Evolutionary conservation across 495 filamentous ascomycete genomes (phyloP), one percentile per base, ranked within the genome.

Genomic region (Lophiotrema nucula): DNA sequence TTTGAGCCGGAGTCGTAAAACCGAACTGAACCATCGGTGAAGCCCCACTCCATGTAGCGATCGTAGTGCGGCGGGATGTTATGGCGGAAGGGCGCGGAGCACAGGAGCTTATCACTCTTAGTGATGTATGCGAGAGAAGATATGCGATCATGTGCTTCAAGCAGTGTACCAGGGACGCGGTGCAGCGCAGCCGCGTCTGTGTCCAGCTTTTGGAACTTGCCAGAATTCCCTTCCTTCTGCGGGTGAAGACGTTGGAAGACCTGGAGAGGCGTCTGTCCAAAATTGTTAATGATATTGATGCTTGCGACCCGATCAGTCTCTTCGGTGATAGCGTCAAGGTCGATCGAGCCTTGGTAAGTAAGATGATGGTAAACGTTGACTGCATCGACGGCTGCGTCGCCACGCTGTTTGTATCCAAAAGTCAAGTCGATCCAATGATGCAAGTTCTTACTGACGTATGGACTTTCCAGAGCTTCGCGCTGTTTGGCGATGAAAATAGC

Each of bases 271-370:
- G 95, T 98, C 69, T 98, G 93, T 1, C 93, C 93, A 72, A 98
- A 98, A 67, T 97, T 97, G 72, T 98, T 91, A 56, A 98, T 96
- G 66, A 96, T 96, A 22, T 90, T 88, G 61, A 96, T 96, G 0
- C 90, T 92, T 3, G 89, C 88, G 16, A 88, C 73, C 31, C 88
- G 79, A 69, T 96, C 91, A 53, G 89, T 80, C 0, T 88, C 88
- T 67, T 98, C 93, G 37, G 85, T 82, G 65, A 98, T 97, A 43
- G 83, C 85, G 64, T 98, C 93, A 2, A 98, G 79, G 72, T 98
- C 88, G 63, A 88, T 90, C 10, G 92, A 90, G 13, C 93, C 93
- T 59, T 90, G 88, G 72, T 98, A 98, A 0, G 91, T 96, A 12
- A 96, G 77, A 66, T 95, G 88, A 63, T 96, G 90, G 79, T 96